Conservation (phyloP, 176 grass and related monocot genomes). For the Tillandsia fasciculata region DNA sequence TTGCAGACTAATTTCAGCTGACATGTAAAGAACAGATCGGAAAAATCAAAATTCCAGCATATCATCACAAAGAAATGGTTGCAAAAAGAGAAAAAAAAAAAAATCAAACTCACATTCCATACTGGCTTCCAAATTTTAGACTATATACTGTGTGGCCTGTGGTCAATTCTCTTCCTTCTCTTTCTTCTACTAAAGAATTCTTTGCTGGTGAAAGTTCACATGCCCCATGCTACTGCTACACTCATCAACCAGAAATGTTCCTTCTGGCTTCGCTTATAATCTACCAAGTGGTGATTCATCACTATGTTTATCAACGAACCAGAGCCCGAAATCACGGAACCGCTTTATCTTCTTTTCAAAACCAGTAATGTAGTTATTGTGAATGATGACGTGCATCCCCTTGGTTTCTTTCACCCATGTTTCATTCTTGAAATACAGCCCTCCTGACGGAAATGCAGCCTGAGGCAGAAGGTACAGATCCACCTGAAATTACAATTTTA, state of each 20-base stretch:
- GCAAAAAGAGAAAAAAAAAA: too few species aligned
- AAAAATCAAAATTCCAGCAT: too few species aligned
- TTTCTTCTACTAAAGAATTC: too few species aligned
- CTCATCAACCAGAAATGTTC: conserved; percentile 5
- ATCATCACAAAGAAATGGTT: too few species aligned
- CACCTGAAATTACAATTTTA: conserved; percentile 43
- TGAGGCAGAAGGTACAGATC: conserved; percentile 82
- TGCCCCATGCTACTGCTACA: too few species aligned
- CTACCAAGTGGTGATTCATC: conserved; percentile 80
- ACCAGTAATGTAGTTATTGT: conserved; percentile 93
- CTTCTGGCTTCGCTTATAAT: conserved; percentile 34
- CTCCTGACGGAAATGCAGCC: conserved; percentile 87
- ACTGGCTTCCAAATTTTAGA: too few species aligned
- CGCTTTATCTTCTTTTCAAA: conserved; percentile 97
- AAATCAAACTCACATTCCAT: too few species aligned
- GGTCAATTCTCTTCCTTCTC: too few species aligned
- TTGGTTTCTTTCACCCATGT: conserved; percentile 77
- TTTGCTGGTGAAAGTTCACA: too few species aligned
- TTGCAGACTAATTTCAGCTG: too few species aligned
- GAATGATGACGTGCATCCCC: conserved; percentile 83
- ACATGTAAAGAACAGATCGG: too few species aligned
- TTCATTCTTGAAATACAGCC: conserved; percentile 91
- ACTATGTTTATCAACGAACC: conserved; percentile 66
- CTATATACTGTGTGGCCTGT: too few species aligned
- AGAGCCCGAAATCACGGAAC: conserved; percentile 64